Evolutionary conservation across 2,329 filamentous ascomycete species (phyloP), one percentile per base, ranked within the genome.

Genomic region (Cercospora sp.): DNA sequence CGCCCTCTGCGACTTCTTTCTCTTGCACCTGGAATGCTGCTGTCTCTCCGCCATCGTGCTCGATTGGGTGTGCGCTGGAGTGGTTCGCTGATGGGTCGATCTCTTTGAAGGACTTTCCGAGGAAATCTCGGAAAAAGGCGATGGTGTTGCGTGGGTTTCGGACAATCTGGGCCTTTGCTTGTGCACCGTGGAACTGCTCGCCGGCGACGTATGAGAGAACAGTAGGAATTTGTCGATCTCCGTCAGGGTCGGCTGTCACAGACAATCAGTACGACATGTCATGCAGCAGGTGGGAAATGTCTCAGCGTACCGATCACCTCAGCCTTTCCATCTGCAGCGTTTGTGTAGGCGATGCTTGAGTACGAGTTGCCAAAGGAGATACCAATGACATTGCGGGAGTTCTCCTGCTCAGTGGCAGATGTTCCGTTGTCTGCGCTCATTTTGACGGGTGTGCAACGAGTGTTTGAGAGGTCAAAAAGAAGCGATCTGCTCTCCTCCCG

Each of bases 301-400:
- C 28, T 34, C 28, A 59, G n/a, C 55, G 7, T 65, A 65, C 62
- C 62, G 83, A 99, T 98, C 72, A 99, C 94, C 81, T 97, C 93
- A 72, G 93, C 90, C 85, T 96, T 97, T 82, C 96, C 94, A 78
- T 98, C 94, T 71, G 82, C 81, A 70, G 90, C 88, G 30, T 69
- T 68, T 58, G 94, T 97, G 80, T 90, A 93, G 76, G 94, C 94
- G 83, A 99, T 97, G 69, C 93, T 97, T 84, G 93, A 96, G 89
- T 97, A 97, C 70, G 93, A 94, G 85, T 98, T 99, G 83, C 95
- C 95, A 85, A 98, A 97, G 74, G 94, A 91, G 79, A 99, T 93
- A 80, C 95, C 95, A 82, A 99, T 98, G 79, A 91, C 92, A 77
- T 86, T 73, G 13, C 72, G 72, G 18, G 58, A 63, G 21, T 63